These are phyloP conservation scores for Zygosaccharomyces pseudobailii DNA, from an alignment of 1,139 yeast genomes.

Conservation along the genomic window DNA sequence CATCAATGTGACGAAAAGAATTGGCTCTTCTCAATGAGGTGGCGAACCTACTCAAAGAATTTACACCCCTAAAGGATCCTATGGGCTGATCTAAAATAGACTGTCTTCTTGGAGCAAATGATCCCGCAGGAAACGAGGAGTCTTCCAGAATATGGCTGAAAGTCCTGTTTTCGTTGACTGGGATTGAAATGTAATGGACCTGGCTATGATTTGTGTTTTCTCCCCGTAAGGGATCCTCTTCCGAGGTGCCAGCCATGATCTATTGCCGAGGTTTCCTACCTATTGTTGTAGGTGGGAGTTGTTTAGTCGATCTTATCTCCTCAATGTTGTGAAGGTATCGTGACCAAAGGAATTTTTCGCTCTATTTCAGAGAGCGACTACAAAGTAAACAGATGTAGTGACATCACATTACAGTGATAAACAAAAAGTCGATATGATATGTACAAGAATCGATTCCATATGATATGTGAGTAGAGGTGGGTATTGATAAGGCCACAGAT, in stretches of 20 bases:
- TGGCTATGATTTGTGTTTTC: constrained; percentile 10
- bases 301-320: neutral
- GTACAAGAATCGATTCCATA: too few species aligned
- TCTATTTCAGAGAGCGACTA: neutral
- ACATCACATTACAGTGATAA: neutral
- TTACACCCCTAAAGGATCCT: constrained; percentile 51
- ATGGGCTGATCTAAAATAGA: constrained; percentile 35
- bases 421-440: neutral
- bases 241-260: constrained; percentile 9
- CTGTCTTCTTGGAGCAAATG: constrained; percentile 24
- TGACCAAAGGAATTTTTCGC: neutral
- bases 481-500: too few species aligned
- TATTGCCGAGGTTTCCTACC: neutral
- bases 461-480: too few species aligned
- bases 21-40: constrained; percentile 77
- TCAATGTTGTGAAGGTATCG: neutral
- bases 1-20: constrained; percentile 53
- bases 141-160: constrained; percentile 11
- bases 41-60: constrained; percentile 73
- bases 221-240: constrained; percentile 9
- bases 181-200: constrained; percentile 34
- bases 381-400: neutral
- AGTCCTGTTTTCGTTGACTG: constrained; percentile 24
- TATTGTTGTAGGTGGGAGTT: neutral
- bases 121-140: constrained; percentile 9